Evolutionary conservation across 2,329 filamentous ascomycete species (phyloP).

Genomic region (Claviceps pazoutovae): DNA sequence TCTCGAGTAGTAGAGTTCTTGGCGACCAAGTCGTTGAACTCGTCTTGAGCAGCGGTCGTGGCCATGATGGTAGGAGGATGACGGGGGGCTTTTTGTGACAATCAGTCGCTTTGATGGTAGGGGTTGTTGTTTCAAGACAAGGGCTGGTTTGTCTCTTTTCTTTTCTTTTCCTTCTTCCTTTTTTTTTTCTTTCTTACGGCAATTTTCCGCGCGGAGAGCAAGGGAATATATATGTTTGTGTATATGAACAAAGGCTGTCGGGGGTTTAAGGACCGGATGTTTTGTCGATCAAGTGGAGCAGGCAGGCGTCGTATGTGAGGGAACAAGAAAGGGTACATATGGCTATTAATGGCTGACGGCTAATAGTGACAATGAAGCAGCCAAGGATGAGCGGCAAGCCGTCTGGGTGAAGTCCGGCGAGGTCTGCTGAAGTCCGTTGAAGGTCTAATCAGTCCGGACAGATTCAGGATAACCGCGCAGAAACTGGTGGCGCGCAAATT

Average conservation of each 20-base stretch:
- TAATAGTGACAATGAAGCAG: not conserved
- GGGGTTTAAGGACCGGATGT: constrained; percentile 10
- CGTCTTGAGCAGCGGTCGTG: constrained; percentile 50
- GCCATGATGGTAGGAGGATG: constrained; percentile 30
- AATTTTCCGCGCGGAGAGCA: constrained; percentile 4
- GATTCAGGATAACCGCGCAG: not conserved
- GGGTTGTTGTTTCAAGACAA: not conserved
- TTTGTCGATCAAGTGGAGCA: constrained; percentile 20
- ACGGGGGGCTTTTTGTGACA: constrained; percentile 1
- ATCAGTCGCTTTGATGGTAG: not conserved
- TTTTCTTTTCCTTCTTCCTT: not conserved
- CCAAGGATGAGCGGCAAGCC: not conserved
- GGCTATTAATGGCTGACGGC: not conserved
- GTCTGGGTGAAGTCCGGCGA: too few species aligned
- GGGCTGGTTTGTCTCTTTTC: not conserved
- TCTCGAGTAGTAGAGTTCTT: constrained; percentile 33
- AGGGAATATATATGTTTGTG: not conserved
- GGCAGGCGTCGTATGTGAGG: not conserved
- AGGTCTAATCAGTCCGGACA: not conserved
- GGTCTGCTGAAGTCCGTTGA: too few species aligned
- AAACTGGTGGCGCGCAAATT: not conserved
- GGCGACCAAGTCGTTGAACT: constrained; percentile 49
- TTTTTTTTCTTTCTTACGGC: not conserved
- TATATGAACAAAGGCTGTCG: constrained; percentile 4
- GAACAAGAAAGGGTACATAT: not conserved